Evolutionary conservation across 1,139 yeast species (phyloP).

Genomic region (Pneumocystis oryctolagi): DNA sequence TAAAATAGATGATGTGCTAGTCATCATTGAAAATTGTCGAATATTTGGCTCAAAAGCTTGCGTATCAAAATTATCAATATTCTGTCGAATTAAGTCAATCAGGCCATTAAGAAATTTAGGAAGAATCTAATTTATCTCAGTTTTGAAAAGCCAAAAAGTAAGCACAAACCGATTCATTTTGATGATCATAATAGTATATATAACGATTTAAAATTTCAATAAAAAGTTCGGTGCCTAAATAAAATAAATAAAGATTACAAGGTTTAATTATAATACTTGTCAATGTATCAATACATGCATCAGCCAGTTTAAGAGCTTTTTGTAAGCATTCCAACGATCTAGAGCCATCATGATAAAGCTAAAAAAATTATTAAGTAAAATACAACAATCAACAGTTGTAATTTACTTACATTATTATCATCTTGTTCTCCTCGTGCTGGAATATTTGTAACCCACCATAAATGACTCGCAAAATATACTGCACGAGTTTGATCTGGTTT

Average conservation of each 20-base stretch:
- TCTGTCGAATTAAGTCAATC: constrained; percentile 68
- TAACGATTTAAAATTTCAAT: constrained; percentile 81
- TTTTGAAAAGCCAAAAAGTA: background rate
- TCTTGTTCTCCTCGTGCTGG: constrained; percentile 3
- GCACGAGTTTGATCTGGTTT: constrained; percentile 92
- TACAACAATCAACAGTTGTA: constrained; percentile 14
- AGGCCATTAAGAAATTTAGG: constrained; percentile 33
- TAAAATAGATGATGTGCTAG: constrained; percentile 11
- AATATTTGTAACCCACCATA: constrained; percentile 63
- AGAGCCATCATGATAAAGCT: constrained; percentile 39
- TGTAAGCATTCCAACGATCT: constrained; percentile 55
- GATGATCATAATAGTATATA: constrained; percentile 70
- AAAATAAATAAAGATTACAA: background rate
- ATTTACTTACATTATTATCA: background rate
- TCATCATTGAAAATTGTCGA: constrained; percentile 1
- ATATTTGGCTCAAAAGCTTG: constrained; percentile 27
- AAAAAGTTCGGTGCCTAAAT: constrained; percentile 40
- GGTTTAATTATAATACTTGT: constrained; percentile 34
- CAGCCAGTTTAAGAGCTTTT: constrained; percentile 74
- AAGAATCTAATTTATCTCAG: background rate
- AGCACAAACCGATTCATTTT: constrained; percentile 53
- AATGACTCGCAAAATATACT: constrained; percentile 72
- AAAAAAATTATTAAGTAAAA: constrained; percentile 9
- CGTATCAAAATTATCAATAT: constrained; percentile 42
- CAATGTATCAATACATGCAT: constrained; percentile 76